Percentiles rank a stretch among this genome's conserved stretches.
Conservation (phyloP, 306 rosid species). For the Inga laurina region DNA sequence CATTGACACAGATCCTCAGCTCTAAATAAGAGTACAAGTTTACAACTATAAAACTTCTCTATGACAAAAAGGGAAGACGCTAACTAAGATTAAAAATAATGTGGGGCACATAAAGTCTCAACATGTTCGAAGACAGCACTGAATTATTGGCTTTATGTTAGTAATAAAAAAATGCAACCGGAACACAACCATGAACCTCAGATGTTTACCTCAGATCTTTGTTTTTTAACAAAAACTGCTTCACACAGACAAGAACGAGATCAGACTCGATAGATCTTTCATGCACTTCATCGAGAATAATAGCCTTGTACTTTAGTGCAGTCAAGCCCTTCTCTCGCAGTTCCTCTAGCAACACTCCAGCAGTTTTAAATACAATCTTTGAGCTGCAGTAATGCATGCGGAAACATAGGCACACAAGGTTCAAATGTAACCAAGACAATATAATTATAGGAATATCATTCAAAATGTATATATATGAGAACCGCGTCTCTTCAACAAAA, state of each 20-base stretch:
- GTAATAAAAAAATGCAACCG: neutral
- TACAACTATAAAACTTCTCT: neutral
- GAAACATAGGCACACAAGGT: neutral
- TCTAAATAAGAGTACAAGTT: neutral
- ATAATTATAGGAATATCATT: slow-evolving; percentile 7
- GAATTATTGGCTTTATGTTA: neutral
- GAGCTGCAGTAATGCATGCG: slow-evolving; percentile 52
- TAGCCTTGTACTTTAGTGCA: slow-evolving; percentile 81
- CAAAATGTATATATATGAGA: neutral
- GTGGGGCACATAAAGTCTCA: neutral
- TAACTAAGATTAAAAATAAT: neutral
- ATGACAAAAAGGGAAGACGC: neutral
- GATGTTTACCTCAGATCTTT: slow-evolving; percentile 69
- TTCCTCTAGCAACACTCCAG: slow-evolving; percentile 92
- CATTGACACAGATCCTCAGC: neutral
- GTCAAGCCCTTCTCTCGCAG: slow-evolving; percentile 72
- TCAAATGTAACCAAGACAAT: neutral
- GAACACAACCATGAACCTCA: slow-evolving; percentile 17
- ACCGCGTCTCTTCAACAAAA: slow-evolving; percentile 2
- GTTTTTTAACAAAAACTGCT: slow-evolving; percentile 78
- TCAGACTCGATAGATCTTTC: slow-evolving; percentile 96
- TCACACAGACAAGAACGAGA: slow-evolving; percentile 84
- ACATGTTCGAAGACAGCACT: neutral
- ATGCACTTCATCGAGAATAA: slow-evolving; percentile 93
- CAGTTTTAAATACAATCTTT: slow-evolving; percentile 80